phyloP scores from a whole-genome alignment of 1,139 yeast genomes.

The Insectozyma bohioensis region DNA sequence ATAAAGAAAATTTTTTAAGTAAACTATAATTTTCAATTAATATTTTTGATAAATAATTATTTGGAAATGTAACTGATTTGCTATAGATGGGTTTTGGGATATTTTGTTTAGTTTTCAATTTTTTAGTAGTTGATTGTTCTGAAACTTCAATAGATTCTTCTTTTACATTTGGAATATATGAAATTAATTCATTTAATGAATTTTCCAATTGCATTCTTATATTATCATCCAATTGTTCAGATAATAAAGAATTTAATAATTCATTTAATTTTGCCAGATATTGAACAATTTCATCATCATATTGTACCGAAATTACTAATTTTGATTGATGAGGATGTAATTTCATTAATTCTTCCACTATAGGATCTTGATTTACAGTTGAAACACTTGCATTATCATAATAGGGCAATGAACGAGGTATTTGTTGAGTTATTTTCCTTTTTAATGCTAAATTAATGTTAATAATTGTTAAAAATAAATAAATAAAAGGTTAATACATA shows the following conservation, averaged over 20 bases:
- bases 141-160: constrained; percentile 3
- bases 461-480: too few relatives aligned
- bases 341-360: constrained; percentile 31
- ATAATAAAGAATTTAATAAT: constrained; percentile 27
- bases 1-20: constrained; percentile 30
- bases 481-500: constrained; percentile 16
- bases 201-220: constrained; percentile 30
- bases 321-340: constrained; percentile 28
- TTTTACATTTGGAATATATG: constrained; percentile 24
- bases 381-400: constrained; percentile 12
- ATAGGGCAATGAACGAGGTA: constrained; percentile 18
- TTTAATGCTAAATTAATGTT: constrained; percentile 13
- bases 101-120: constrained; percentile 7
- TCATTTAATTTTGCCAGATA: constrained; percentile 32
- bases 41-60: constrained; percentile 37
- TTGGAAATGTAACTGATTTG: constrained; percentile 21
- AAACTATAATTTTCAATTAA: constrained; percentile 39
- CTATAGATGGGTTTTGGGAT: constrained; percentile 7
- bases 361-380: constrained; percentile 21
- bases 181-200: constrained; percentile 26
- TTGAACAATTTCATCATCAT: constrained; percentile 16
- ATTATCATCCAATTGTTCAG: constrained; percentile 31
- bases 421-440: constrained; percentile 13
- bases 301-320: constrained; percentile 6
- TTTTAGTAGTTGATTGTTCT: constrained; percentile 7